These are phyloP conservation scores for Trebouxia sp. DNA, from an alignment of 139 green algal genomes.

Conservation along the genomic window DNA sequence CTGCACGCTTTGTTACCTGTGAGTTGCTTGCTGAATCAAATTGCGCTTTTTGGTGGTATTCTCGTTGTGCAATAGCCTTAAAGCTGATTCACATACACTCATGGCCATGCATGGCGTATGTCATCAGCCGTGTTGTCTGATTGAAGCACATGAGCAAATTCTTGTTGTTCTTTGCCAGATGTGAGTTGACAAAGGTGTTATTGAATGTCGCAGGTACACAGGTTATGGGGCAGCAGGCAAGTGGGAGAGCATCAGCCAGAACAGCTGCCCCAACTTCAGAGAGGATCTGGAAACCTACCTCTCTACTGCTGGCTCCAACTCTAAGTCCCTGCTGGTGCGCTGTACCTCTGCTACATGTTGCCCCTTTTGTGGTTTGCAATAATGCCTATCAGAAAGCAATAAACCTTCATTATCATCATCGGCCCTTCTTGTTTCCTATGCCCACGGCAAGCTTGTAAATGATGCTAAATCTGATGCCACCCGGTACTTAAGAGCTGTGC, in stretches of 20 bases:
- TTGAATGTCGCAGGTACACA: not conserved
- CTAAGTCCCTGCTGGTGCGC: conserved; percentile 1
- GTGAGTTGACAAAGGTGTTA: too few relatives aligned
- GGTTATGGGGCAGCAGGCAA: conserved; percentile 28
- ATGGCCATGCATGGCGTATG: too few relatives aligned
- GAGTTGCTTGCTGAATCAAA: too few relatives aligned
- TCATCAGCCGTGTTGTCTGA: too few relatives aligned
- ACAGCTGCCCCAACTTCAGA: conserved; percentile 14
- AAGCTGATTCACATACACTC: too few relatives aligned
- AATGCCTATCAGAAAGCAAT: not conserved
- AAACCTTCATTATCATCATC: not conserved
- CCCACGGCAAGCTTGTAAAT: not conserved
- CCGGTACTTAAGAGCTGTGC: not conserved
- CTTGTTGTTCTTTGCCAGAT: too few relatives aligned
- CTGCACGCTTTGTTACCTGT: too few relatives aligned
- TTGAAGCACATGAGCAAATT: too few relatives aligned
- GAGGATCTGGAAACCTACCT: conserved; percentile 30
- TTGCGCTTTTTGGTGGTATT: too few relatives aligned
- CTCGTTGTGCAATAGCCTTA: too few relatives aligned
- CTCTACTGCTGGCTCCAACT: not conserved
- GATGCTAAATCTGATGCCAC: not conserved
- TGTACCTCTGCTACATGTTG: not conserved
- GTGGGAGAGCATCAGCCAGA: conserved; percentile 27
- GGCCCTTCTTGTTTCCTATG: not conserved
- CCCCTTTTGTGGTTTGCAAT: not conserved